Percentiles rank a stretch among this genome's conserved stretches.
These are phyloP conservation scores for Globisporangium alternatum DNA, from an alignment of 352 stramenopile genomes.

Conservation along the genomic window DNA sequence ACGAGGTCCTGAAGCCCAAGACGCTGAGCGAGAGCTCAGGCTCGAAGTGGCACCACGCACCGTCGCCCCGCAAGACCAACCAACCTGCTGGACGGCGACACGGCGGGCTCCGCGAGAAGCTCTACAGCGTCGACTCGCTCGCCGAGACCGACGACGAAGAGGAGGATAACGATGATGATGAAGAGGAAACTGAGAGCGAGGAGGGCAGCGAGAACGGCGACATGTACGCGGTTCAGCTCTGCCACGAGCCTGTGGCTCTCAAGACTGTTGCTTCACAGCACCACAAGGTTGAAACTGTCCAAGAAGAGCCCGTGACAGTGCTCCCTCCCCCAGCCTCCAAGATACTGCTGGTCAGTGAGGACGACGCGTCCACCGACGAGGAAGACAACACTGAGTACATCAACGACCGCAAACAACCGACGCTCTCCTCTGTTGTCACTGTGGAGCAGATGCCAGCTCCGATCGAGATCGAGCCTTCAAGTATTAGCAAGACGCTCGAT, in stretches of 20 bases:
- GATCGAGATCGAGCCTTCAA: not conserved
- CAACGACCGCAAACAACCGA: too few relatives aligned
- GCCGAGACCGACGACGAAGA: constrained; percentile 34
- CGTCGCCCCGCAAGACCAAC: constrained; percentile 9
- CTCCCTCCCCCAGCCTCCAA: not conserved
- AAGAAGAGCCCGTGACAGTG: not conserved
- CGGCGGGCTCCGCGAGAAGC: constrained; percentile 27
- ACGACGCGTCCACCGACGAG: not conserved
- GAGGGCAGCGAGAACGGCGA: constrained; percentile 19
- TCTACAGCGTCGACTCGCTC: constrained; percentile 26
- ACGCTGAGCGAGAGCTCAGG: not conserved
- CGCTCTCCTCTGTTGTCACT: not conserved
- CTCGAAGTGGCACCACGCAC: constrained; percentile 4
- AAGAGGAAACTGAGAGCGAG: constrained; percentile 30
- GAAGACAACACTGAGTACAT: too few relatives aligned
- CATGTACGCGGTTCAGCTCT: constrained; percentile 16
- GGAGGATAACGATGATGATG: constrained; percentile 25
- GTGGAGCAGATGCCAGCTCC: not conserved
- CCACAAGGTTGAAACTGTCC: constrained; percentile 1
- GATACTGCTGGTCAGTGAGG: not conserved
- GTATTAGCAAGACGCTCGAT: not conserved
- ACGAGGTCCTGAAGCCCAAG: not conserved
- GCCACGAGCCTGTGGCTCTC: constrained; percentile 6
- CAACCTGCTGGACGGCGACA: not conserved
- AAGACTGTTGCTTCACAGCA: not conserved